Percentiles rank a stretch among this genome's conserved stretches.
Evolutionary conservation across 1,284 basidiomycete genomes (phyloP).

Genomic region (Ceratobasidium sp.): DNA sequence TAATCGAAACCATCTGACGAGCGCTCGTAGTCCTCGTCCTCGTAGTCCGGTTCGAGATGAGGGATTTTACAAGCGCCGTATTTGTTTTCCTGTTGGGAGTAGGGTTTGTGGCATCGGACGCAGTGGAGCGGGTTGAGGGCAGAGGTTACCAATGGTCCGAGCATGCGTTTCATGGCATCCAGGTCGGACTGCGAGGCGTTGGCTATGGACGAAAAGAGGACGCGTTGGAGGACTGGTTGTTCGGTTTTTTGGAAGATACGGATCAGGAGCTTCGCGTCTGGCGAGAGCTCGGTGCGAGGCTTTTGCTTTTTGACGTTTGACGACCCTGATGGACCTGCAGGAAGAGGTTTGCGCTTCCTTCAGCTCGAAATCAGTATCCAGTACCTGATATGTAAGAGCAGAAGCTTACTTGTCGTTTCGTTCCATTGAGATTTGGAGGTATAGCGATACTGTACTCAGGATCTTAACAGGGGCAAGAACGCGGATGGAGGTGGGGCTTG

Average conservation of each 20-base stretch:
- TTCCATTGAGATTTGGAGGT: too few relatives aligned
- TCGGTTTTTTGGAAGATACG: neutral
- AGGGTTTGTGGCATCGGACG: neutral
- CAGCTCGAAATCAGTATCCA: too few relatives aligned
- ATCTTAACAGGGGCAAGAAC: too few relatives aligned
- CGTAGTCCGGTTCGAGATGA: too few relatives aligned
- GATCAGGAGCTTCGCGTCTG: neutral
- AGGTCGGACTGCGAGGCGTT: neutral
- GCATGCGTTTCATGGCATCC: neutral
- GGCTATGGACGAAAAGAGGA: neutral
- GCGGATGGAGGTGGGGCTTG: too few relatives aligned
- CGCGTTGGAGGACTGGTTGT: neutral
- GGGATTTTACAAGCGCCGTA: neutral
- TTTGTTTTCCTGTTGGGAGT: neutral
- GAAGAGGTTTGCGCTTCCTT: too few relatives aligned
- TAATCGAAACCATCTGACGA: neutral
- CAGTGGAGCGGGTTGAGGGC: neutral
- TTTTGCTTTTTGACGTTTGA: too few relatives aligned
- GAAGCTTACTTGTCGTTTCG: too few relatives aligned
- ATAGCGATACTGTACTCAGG: too few relatives aligned
- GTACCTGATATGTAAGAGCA: too few relatives aligned
- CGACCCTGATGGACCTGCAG: too few relatives aligned
- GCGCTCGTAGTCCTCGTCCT: too few relatives aligned
- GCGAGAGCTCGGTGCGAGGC: neutral
- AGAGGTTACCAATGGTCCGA: neutral